phyloP scores from a whole-genome alignment of 306 rosid species.

The Comarum palustre region DNA sequence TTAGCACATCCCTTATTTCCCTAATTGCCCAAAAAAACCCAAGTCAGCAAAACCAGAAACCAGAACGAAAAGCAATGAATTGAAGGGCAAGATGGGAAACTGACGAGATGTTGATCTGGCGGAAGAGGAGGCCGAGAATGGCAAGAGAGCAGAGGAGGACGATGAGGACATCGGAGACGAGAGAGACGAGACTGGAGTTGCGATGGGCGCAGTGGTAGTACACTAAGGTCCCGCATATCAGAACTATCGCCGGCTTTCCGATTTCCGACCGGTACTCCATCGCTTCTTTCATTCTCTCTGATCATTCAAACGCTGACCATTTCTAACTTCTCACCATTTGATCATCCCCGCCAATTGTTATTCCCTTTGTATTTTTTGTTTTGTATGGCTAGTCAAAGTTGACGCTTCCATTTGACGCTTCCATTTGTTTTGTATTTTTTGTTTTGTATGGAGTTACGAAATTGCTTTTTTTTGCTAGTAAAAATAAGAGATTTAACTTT shows the following conservation, averaged over 20 bases:
- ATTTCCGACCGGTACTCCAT: constrained; percentile 36
- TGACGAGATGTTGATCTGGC: constrained; percentile 71
- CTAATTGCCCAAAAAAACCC: constrained; percentile 9
- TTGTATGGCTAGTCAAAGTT: not conserved
- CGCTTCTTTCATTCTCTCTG: constrained; percentile 7
- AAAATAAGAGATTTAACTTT: no score
- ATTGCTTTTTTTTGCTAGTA: no score
- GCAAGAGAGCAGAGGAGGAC: constrained; percentile 96
- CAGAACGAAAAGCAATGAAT: not conserved
- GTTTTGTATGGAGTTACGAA: no score
- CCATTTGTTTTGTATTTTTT: no score
- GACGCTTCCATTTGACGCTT: no score
- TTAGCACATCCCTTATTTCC: not conserved
- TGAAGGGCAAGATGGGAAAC: not conserved
- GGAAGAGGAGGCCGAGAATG: constrained; percentile 90
- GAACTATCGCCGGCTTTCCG: constrained; percentile 48
- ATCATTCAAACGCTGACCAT: not conserved
- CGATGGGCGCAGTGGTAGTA: constrained; percentile 88
- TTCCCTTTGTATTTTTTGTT: no score
- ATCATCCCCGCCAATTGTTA: not conserved
- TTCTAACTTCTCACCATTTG: not conserved
- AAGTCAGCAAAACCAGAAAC: not conserved
- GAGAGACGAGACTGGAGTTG: constrained; percentile 63
- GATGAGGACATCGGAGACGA: constrained; percentile 80
- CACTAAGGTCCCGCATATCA: constrained; percentile 57